A percentile compares a stretch with the other conserved stretches of the same genome.
Evolutionary conservation across 2,329 filamentous ascomycete species (phyloP).

Genomic region (Dactylellina sp.): DNA sequence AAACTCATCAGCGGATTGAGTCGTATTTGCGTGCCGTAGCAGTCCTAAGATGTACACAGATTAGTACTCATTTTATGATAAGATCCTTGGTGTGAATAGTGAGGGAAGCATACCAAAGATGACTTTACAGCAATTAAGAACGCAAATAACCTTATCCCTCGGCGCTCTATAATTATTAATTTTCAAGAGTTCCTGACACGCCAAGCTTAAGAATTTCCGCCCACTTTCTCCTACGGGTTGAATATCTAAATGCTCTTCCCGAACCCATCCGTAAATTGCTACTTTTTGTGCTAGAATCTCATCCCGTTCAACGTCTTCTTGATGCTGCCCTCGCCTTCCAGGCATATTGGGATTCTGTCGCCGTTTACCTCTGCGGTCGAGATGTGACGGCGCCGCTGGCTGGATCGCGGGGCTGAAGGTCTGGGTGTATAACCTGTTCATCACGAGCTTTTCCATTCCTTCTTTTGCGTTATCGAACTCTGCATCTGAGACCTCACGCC

Average conservation of each 20-base stretch:
- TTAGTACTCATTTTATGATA: neutral
- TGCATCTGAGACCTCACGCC: slow-evolving; percentile 92
- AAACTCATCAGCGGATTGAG: slow-evolving; percentile 96
- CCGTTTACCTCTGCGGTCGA: slow-evolving; percentile 75
- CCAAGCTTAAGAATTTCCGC: slow-evolving; percentile 85
- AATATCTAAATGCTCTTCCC: slow-evolving; percentile 93
- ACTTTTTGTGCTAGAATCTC: slow-evolving; percentile 97
- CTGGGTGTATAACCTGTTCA: slow-evolving; percentile 95
- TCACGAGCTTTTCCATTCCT: slow-evolving; percentile 99
- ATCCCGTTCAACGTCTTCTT: slow-evolving; percentile 96
- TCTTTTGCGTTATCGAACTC: slow-evolving; percentile 98
- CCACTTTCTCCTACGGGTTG: slow-evolving; percentile 85
- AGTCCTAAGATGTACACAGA: slow-evolving; percentile 70
- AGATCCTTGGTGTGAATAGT: slow-evolving; percentile 25
- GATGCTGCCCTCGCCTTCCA: slow-evolving; percentile 92
- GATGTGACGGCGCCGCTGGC: slow-evolving; percentile 78
- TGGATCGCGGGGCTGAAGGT: slow-evolving; percentile 96
- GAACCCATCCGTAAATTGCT: slow-evolving; percentile 94
- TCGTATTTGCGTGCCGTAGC: slow-evolving; percentile 88
- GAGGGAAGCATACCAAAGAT: slow-evolving; percentile 79
- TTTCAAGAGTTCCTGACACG: slow-evolving; percentile 84
- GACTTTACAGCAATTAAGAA: slow-evolving; percentile 98
- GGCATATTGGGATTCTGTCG: slow-evolving; percentile 64
- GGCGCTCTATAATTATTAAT: slow-evolving; percentile 98
- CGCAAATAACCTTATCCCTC: slow-evolving; percentile 97